Evolutionary conservation across 2,329 filamentous ascomycete species (phyloP).

Genomic region (Graphilbum fragrans): DNA sequence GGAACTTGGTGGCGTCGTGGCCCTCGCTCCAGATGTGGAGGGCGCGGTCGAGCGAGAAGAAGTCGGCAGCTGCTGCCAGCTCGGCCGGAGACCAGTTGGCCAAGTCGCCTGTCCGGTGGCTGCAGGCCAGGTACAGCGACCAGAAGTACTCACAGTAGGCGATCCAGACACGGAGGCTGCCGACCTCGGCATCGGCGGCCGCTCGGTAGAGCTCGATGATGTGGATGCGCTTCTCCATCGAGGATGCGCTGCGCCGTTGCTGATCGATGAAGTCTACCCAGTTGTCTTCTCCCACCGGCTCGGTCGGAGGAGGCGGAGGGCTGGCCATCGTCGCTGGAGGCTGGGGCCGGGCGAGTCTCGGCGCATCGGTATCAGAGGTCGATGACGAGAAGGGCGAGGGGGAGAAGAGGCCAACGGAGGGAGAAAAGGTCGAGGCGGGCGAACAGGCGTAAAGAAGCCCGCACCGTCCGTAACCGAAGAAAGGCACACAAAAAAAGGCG

Average conservation of each 20-base stretch:
- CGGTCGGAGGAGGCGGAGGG: slow-evolving; percentile 10
- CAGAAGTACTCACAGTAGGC: slow-evolving; percentile 70
- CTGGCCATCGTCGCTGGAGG: slow-evolving; percentile 11
- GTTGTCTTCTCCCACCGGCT: slow-evolving; percentile 59
- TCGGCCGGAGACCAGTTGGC: slow-evolving; percentile 55
- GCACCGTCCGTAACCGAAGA: too few relatives aligned
- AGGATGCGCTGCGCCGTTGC: slow-evolving; percentile 44
- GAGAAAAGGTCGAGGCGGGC: too few relatives aligned
- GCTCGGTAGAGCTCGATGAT: slow-evolving; percentile 62
- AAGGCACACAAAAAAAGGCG: too few relatives aligned
- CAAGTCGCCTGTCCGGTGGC: slow-evolving; percentile 37
- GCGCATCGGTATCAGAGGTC: background rate
- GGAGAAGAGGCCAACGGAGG: too few relatives aligned
- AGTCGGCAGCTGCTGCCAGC: slow-evolving; percentile 52
- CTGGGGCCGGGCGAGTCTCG: background rate
- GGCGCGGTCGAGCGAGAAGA: slow-evolving; percentile 57
- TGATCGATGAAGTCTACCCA: slow-evolving; percentile 72
- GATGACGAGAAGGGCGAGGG: too few relatives aligned
- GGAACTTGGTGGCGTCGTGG: slow-evolving; percentile 59
- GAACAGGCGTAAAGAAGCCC: too few relatives aligned
- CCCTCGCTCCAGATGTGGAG: slow-evolving; percentile 61
- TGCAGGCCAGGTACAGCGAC: slow-evolving; percentile 54
- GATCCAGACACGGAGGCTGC: slow-evolving; percentile 62
- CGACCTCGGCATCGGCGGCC: slow-evolving; percentile 59
- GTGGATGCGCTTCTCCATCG: slow-evolving; percentile 55